Evolutionary conservation across 805 yeast species (phyloP).

Genomic region (Starmerella kuoi): DNA sequence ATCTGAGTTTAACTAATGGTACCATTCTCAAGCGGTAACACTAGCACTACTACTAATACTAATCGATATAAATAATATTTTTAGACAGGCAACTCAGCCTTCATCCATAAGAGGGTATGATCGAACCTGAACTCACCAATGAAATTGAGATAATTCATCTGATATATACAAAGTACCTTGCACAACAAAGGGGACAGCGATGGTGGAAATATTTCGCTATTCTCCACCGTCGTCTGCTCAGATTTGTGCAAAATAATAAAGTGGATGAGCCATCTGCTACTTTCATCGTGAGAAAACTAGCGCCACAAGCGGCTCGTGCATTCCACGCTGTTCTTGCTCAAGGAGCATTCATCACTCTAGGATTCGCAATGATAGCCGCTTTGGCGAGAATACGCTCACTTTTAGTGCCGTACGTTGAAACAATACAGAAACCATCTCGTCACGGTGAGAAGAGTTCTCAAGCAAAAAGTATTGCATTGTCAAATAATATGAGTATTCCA

Average conservation of each 20-base stretch:
- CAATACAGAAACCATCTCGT: background rate
- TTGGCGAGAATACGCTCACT: conserved; percentile 36
- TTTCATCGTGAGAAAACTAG: conserved; percentile 30
- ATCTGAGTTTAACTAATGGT: too few species aligned
- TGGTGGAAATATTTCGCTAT: conserved; percentile 71
- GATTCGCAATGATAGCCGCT: conserved; percentile 52
- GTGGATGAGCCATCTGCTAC: conserved; percentile 13
- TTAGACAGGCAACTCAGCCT: too few species aligned
- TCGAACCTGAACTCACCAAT: conserved; percentile 25
- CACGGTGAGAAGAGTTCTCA: too few species aligned
- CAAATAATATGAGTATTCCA: too few species aligned
- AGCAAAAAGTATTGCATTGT: too few species aligned
- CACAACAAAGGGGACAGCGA: conserved; percentile 57
- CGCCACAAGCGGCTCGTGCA: conserved; percentile 43
- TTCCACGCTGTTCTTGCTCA: conserved; percentile 57
- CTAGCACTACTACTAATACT: too few species aligned
- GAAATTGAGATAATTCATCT: conserved; percentile 54
- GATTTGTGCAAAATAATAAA: conserved; percentile 13
- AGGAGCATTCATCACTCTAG: conserved; percentile 68
- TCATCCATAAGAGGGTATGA: background rate
- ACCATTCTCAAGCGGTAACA: too few species aligned
- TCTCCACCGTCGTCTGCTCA: conserved; percentile 39
- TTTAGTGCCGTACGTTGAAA: conserved; percentile 11
- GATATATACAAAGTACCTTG: conserved; percentile 55
- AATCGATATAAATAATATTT: too few species aligned